Evolutionary conservation across 2,329 filamentous ascomycete species (phyloP), one percentile per base, ranked within the genome.

Genomic region (Laburnicola sp.): DNA sequence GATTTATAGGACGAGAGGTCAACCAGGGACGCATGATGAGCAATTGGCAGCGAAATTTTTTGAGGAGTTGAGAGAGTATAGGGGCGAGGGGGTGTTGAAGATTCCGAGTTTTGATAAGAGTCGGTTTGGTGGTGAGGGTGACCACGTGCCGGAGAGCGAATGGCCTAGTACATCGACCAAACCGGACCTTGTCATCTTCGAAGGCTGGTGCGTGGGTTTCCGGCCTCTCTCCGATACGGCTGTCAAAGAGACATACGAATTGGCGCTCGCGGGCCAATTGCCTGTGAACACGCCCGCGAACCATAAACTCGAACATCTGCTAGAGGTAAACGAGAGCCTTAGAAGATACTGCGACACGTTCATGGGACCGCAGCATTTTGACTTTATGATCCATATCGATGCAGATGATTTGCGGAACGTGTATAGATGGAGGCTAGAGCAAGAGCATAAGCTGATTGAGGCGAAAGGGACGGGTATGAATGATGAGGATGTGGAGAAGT

Each of bases 191-290:
- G 80, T 96, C 22, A 83, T 96, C 45, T 86, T 96, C 57, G 91
- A 97, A 72, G 91, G 92, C 16, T 96, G 91, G 92, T 94, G 88
- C 70, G 85, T 96, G 9, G 92, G 91, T 2, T 96, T 96, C 74
- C 84, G 86, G 4, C 73, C 87, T 0, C 72, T 92, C 9, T 62
- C 75, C n/a, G 77, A 80, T 4, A 69, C 83, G 3, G 78, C 79
- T 26, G 69, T 84, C 3, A 79, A 79, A 60, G 76, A 78, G 66
- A 81, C 79, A 54, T 83, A 82, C 70, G 73, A 76, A 43, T 71
- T 82, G 69, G 68, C 83, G 70, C 30, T 78, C 80, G 38, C 82
- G 71, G 42, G 78, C 78, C 48, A 75, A 70, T 61, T 63, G 10
- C 38, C 60, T 0, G 35, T 8, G 11, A 32, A 39, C 27, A 74